Conservation (phyloP, 768 basidiomycete species). For the Mycena indigotica region DNA sequence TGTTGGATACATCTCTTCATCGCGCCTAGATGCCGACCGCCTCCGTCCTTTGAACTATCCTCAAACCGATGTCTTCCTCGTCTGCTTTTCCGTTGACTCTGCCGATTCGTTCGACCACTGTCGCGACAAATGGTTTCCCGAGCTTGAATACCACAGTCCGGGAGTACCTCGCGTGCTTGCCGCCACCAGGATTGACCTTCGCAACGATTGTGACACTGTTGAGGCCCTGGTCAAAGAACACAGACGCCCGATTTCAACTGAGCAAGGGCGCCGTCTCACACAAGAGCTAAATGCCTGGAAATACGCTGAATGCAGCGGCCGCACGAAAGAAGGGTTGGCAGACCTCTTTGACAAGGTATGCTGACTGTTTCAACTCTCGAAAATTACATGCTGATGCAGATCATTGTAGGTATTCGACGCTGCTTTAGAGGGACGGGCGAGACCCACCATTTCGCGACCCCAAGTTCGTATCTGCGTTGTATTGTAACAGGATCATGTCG, state of each 20-base stretch:
- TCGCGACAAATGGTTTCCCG: constrained; percentile 90
- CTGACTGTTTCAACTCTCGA: not conserved
- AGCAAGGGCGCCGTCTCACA: not conserved
- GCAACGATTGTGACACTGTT: constrained; percentile 24
- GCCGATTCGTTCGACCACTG: constrained; percentile 87
- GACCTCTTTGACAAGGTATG: not conserved
- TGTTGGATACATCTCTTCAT: constrained; percentile 32
- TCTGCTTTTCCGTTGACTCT: constrained; percentile 81
- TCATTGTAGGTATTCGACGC: not conserved
- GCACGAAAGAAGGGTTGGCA: not conserved
- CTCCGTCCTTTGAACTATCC: constrained; percentile 83
- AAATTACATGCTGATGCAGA: not conserved
- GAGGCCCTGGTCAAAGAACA: not conserved
- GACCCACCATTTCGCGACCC: not conserved
- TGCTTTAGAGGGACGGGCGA: not conserved
- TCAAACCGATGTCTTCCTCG: constrained; percentile 84
- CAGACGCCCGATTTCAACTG: not conserved
- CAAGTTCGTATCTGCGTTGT: not conserved
- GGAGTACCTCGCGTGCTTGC: constrained; percentile 85
- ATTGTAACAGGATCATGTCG: not conserved
- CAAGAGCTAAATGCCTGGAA: not conserved
- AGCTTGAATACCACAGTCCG: constrained; percentile 85
- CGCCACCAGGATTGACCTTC: constrained; percentile 78
- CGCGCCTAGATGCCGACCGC: constrained; percentile 85
- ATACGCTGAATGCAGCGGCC: not conserved